Conservation (phyloP, 805 yeast species). For the Cyberlindnera xishuangbannaensis region DNA sequence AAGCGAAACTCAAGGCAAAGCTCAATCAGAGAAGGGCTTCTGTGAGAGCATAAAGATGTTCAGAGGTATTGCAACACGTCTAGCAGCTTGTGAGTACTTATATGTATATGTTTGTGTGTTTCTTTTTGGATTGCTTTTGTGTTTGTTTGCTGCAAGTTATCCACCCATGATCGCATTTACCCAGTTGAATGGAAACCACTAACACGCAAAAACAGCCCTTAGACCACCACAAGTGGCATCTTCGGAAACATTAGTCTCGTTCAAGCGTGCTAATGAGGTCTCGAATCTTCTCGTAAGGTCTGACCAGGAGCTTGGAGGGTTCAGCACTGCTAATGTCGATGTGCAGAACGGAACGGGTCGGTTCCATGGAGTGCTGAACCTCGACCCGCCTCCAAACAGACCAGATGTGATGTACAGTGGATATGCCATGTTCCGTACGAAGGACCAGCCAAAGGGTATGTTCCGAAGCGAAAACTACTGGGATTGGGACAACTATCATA, state of each 20-base stretch:
- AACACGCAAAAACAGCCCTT: too few species aligned
- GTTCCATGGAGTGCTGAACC: slow-evolving; percentile 64
- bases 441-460: slow-evolving; percentile 41
- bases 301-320: slow-evolving; percentile 77
- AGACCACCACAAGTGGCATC: slow-evolving; percentile 15
- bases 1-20: too few species aligned
- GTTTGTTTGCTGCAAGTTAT: too few species aligned
- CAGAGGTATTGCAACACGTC: too few species aligned
- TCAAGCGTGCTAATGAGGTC: slow-evolving; percentile 45
- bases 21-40: too few species aligned
- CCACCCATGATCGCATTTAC: too few species aligned
- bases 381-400: slow-evolving; percentile 59
- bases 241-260: slow-evolving; percentile 48
- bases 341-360: slow-evolving; percentile 43
- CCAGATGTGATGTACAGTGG: slow-evolving; percentile 63
- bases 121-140: too few species aligned
- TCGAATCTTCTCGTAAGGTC: slow-evolving; percentile 52
- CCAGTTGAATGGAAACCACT: too few species aligned
- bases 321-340: slow-evolving; percentile 54
- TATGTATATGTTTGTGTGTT: too few species aligned
- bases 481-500: slow-evolving; percentile 65
- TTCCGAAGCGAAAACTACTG: slow-evolving; percentile 44
- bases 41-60: too few species aligned
- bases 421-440: slow-evolving; percentile 80
- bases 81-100: too few species aligned